Evolutionary conservation across 306 rosid species (phyloP).

Genomic region (Cicer chorassanicum): DNA sequence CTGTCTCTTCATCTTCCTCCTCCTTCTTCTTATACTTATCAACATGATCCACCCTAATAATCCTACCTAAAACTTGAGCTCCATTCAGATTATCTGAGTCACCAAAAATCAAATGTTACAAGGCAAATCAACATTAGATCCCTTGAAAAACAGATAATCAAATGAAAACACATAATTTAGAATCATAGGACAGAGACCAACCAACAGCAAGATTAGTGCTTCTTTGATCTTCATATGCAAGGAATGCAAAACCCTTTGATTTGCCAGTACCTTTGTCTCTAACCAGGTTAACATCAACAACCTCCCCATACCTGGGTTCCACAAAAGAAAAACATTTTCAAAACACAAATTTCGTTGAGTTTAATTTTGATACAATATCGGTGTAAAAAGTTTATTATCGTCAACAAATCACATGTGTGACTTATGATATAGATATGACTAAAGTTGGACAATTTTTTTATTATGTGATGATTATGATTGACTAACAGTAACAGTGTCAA

Average conservation of each 20-base stretch:
- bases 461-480: neutral
- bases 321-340: neutral
- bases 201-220: conserved; percentile 94
- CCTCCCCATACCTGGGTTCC: conserved; percentile 72
- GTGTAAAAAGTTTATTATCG: no score
- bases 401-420: no score
- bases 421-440: no score
- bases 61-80: conserved; percentile 79
- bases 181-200: conserved; percentile 45
- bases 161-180: neutral
- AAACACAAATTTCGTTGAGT: neutral
- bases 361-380: no score
- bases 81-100: conserved; percentile 84
- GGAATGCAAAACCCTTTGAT: conserved; percentile 87
- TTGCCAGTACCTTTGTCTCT: conserved; percentile 91
- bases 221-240: conserved; percentile 92
- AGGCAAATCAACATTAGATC: neutral
- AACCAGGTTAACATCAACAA: conserved; percentile 90
- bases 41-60: conserved; percentile 89
- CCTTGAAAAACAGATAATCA: neutral
- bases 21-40: conserved; percentile 83
- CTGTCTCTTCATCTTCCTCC: conserved; percentile 91
- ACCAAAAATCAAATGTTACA: conserved; percentile 11
- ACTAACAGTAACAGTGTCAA: no score
- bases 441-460: no score